A percentile compares a stretch with the other conserved stretches of the same genome.
Conservation (phyloP, 306 rosid genomes). For the Lathyrus oleraceus region DNA sequence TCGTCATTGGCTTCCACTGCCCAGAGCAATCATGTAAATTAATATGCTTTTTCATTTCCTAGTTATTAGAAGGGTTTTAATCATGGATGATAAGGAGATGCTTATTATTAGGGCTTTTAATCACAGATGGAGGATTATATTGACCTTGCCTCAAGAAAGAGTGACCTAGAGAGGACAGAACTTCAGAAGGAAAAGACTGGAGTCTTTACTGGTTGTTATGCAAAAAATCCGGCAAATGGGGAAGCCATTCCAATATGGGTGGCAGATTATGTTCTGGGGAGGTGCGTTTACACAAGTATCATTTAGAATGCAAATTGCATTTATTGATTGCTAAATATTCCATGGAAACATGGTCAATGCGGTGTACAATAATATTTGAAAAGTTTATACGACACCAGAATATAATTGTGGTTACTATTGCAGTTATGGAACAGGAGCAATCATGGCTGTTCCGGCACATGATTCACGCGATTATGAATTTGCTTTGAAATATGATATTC, state of each 20-base stretch:
- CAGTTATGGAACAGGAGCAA: slow-evolving; percentile 98
- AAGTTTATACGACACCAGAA: slow-evolving; percentile 1
- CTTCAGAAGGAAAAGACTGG: slow-evolving; percentile 98
- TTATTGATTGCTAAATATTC: slow-evolving; percentile 34
- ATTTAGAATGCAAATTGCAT: slow-evolving; percentile 27
- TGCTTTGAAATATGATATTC: slow-evolving; percentile 73
- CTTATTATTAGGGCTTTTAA: slow-evolving; percentile 36
- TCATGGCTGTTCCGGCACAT: slow-evolving; percentile 98
- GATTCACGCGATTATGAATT: slow-evolving; percentile 90
- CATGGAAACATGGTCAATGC: slow-evolving; percentile 18
- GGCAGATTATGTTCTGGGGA: slow-evolving; percentile 96
- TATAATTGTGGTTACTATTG: slow-evolving; percentile 37
- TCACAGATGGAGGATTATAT: slow-evolving; percentile 82
- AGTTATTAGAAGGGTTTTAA: slow-evolving; percentile 35
- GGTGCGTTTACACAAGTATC: slow-evolving; percentile 54
- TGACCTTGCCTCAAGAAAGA: slow-evolving; percentile 79
- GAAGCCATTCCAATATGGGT: slow-evolving; percentile 92
- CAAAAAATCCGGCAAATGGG: slow-evolving; percentile 85
- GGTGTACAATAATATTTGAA: slow-evolving; percentile 19
- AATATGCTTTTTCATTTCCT: slow-evolving; percentile 40
- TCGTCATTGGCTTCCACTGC: slow-evolving; percentile 53
- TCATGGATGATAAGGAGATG: slow-evolving; percentile 43
- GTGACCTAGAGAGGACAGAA: slow-evolving; percentile 98
- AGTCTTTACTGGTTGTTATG: slow-evolving; percentile 87
- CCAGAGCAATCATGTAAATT: slow-evolving; percentile 67